Evolutionary conservation across 2,329 filamentous ascomycete genomes (phyloP).

Genomic region (Metarhizium album): DNA sequence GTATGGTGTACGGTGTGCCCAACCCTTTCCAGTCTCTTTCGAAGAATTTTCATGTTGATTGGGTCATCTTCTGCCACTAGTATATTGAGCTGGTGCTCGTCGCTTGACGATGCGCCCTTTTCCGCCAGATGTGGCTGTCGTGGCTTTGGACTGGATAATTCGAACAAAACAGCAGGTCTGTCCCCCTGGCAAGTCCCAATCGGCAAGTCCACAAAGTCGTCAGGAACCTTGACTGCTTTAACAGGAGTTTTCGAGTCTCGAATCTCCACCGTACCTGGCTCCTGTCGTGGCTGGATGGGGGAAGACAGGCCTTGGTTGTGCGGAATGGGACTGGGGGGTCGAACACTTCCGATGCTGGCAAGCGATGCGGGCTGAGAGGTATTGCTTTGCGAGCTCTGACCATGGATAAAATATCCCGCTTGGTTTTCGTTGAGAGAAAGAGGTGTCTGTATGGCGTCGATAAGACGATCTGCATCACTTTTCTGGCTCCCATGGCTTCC

Average conservation of each 20-base stretch:
- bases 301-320: neutral
- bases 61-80: slow-evolving; percentile 83
- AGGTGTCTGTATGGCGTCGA: slow-evolving; percentile 59
- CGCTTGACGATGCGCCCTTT: slow-evolving; percentile 12
- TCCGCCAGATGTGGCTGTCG: slow-evolving; percentile 9
- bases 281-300: slow-evolving; percentile 6
- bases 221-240: slow-evolving; percentile 36
- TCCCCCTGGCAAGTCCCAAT: slow-evolving; percentile 18
- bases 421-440: slow-evolving; percentile 30
- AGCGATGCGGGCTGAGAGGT: slow-evolving; percentile 7
- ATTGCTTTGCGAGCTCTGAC: slow-evolving; percentile 9
- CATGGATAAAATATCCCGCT: slow-evolving; percentile 17
- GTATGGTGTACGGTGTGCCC: slow-evolving; percentile 64
- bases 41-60: slow-evolving; percentile 72
- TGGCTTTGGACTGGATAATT: slow-evolving; percentile 19
- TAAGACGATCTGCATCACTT: slow-evolving; percentile 59
- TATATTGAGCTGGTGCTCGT: slow-evolving; percentile 39
- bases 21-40: slow-evolving; percentile 66
- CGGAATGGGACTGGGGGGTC: slow-evolving; percentile 8
- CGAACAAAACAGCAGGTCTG: slow-evolving; percentile 27
- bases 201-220: slow-evolving; percentile 31
- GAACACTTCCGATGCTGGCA: slow-evolving; percentile 5
- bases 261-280: slow-evolving; percentile 27
- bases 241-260: slow-evolving; percentile 34
- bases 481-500: slow-evolving; percentile 36